A percentile compares a stretch with the other conserved stretches of the same genome.
phyloP scores from a whole-genome alignment of 257 asterid species.

The Voacanga thouarsii region DNA sequence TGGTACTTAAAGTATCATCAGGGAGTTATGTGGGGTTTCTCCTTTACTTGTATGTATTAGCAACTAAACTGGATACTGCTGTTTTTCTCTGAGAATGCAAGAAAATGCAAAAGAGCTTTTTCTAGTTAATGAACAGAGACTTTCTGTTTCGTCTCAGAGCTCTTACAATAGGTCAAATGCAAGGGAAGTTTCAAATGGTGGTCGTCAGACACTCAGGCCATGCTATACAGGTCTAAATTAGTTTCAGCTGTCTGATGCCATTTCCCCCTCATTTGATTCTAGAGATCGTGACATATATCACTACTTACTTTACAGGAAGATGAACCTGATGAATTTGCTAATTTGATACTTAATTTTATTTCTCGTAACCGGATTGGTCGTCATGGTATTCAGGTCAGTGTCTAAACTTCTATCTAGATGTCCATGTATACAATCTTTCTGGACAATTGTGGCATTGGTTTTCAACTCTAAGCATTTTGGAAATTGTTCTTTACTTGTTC shows the following conservation, averaged over 20 bases:
- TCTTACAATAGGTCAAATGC: conserved; percentile 96
- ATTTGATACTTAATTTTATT: conserved; percentile 62
- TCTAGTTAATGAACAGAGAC: conserved; percentile 8
- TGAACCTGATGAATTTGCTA: conserved; percentile 82
- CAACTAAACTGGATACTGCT: background rate
- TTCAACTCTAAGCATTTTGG: background rate
- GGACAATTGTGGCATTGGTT: background rate
- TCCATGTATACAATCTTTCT: background rate
- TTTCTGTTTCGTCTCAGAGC: conserved; percentile 49
- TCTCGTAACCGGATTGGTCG: conserved; percentile 82
- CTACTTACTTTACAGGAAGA: conserved; percentile 63
- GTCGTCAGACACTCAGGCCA: conserved; percentile 94
- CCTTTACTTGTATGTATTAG: background rate
- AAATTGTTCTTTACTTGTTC: background rate
- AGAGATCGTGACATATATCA: conserved; percentile 13
- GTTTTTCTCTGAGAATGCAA: background rate
- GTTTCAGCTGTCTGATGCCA: conserved; percentile 5
- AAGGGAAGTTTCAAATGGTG: conserved; percentile 97
- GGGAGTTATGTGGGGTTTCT: background rate
- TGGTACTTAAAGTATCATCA: background rate
- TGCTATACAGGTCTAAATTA: conserved; percentile 72
- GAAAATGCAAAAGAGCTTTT: background rate
- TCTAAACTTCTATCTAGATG: background rate
- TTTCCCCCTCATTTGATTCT: background rate
- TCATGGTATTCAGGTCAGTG: conserved; percentile 75